These are phyloP conservation scores for Xylaria sp. DNA, from an alignment of 2,329 filamentous ascomycete species.

Conservation along the genomic window DNA sequence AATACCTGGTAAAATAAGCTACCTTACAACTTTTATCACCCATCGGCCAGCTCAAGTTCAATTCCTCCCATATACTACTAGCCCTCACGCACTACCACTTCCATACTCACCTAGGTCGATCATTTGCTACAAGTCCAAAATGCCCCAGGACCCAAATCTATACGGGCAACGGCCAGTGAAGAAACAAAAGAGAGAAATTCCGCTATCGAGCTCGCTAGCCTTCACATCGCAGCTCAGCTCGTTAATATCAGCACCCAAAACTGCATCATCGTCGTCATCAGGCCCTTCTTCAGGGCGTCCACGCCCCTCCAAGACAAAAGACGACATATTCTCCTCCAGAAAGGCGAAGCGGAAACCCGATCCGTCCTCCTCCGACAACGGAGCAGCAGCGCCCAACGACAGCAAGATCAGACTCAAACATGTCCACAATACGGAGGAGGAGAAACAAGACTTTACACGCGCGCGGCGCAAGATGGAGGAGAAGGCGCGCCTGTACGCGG, in stretches of 20 bases:
- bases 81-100: not conserved
- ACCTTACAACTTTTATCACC: not conserved
- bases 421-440: conserved; percentile 65
- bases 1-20: not conserved
- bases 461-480: conserved; percentile 86
- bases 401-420: conserved; percentile 59
- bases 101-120: not conserved
- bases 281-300: conserved; percentile 58
- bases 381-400: conserved; percentile 28
- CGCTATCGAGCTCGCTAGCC: conserved; percentile 77
- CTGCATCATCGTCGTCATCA: conserved; percentile 54
- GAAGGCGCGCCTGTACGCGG: conserved; percentile 87
- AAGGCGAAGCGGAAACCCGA: conserved; percentile 57
- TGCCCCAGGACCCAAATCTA: conserved; percentile 74
- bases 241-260: conserved; percentile 71
- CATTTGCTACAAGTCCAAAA: conserved; percentile 44
- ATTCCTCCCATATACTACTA: not conserved
- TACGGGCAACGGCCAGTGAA: conserved; percentile 81
- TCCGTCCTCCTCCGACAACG: conserved; percentile 44
- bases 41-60: not conserved
- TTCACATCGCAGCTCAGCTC: conserved; percentile 90
- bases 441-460: conserved; percentile 74
- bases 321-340: conserved; percentile 70
- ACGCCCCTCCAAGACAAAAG: conserved; percentile 67
- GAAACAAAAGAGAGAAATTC: conserved; percentile 74